Evolutionary conservation across 169 alveolate genomes (phyloP).

Genomic region (Plasmodium ovale): DNA sequence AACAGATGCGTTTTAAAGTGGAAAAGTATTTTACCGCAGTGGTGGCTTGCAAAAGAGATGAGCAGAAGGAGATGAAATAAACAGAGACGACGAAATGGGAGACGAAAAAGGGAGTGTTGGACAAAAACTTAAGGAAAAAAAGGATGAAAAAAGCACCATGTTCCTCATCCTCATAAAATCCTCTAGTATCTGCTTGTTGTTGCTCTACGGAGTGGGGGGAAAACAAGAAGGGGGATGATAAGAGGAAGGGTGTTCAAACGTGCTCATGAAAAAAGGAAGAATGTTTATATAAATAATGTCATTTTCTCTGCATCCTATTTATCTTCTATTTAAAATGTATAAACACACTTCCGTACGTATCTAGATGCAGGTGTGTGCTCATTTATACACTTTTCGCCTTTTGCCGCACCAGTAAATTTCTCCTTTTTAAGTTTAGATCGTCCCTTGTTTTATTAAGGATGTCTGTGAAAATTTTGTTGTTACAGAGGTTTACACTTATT

Average conservation of each 20-base stretch:
- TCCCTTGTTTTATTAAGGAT: conserved; percentile 57
- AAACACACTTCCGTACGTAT: too few relatives aligned
- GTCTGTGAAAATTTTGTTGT: conserved; percentile 23
- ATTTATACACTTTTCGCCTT: background rate
- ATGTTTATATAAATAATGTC: too few relatives aligned
- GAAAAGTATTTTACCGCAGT: background rate
- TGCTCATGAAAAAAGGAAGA: too few relatives aligned
- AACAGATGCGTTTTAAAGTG: background rate
- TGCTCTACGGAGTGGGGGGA: conserved; percentile 1
- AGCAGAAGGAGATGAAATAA: background rate
- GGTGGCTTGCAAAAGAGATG: too few relatives aligned
- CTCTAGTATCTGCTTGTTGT: conserved; percentile 47
- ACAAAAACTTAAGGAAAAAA: conserved; percentile 1
- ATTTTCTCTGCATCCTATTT: too few relatives aligned
- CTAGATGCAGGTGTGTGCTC: background rate
- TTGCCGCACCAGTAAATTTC: conserved; percentile 12
- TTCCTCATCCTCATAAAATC: conserved; percentile 56
- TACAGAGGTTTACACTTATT: background rate
- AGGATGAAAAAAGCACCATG: conserved; percentile 9
- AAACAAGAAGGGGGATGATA: too few relatives aligned
- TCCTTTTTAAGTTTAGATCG: conserved; percentile 43
- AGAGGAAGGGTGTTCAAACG: too few relatives aligned
- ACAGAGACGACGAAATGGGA: background rate
- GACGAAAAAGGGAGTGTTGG: background rate
- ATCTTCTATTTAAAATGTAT: too few relatives aligned